Evolutionary conservation across 306 rosid species (phyloP), one percentile per base, ranked within the genome.

Genomic region (Vigna unguiculata): DNA sequence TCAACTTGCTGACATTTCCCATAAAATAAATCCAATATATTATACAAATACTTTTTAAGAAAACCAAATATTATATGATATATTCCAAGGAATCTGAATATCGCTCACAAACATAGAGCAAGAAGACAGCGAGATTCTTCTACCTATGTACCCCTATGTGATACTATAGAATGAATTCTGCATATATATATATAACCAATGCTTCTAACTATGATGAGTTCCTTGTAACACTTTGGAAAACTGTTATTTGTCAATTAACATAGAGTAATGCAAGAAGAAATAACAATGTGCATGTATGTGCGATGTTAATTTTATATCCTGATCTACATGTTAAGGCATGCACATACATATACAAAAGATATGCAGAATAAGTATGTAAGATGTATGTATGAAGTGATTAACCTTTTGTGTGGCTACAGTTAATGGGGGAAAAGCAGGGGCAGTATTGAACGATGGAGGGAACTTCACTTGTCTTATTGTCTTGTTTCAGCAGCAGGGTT

Each of bases 91-190:
- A 76, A 82, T 55, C 65, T 1, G 65, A 70, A 69, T 69, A 75
- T 69, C 12, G 40, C 16, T 51, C 47, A 69, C 69, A 68, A 57
- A 36, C 43, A 46, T 47, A 47, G 48, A 60, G 55, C 47, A 73
- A 64, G 66, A 77, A 77, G 63, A 73, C 34, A 21, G 57, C 21
- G 21, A 76, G 81, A 81, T 61, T 81, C 66, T 59, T 68, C 12
- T 66, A 57, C 60, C 75, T 25, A 41, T n/a, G 1, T 59, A 28
- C 32, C 32, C 32, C 32, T 28, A 28, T 28, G 36, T 41, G 36
- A 5, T 12, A 24, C 24, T 13, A n/a, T n/a, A 5, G 13, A 14
- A 58, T 25, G 11, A 58, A 10, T 25, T 10, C 2, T 25, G 30
- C 30, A 28, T 28, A 28, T 28, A 3, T 7, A 24, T 57, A 22